phyloP scores from a whole-genome alignment of 495 filamentous ascomycete species.

The Tricharina praecox region DNA sequence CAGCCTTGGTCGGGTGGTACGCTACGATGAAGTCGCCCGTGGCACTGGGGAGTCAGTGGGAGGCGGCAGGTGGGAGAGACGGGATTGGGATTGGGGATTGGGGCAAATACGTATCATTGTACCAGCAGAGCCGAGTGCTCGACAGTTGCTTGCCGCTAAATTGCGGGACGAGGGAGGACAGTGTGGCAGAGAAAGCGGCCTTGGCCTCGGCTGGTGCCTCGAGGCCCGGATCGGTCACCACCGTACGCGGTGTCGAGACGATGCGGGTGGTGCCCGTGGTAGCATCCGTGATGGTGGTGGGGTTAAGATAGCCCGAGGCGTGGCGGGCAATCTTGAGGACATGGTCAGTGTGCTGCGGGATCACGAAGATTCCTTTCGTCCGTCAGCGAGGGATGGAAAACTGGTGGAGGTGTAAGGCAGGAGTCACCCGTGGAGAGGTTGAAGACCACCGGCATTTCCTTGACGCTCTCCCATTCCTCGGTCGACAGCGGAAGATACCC shows the following conservation, averaged over 20 bases:
- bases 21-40: constrained; percentile 65
- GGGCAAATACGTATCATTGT: constrained; percentile 29
- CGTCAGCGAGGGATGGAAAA: constrained; percentile 29
- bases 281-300: constrained; percentile 31
- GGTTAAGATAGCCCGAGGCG: constrained; percentile 66
- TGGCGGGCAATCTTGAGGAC: constrained; percentile 72
- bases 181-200: constrained; percentile 22
- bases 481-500: constrained; percentile 56
- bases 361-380: background rate
- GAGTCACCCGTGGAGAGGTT: constrained; percentile 53
- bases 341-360: constrained; percentile 27
- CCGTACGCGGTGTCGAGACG: constrained; percentile 35
- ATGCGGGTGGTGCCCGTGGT: constrained; percentile 9
- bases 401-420: constrained; percentile 48
- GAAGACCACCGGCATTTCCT: constrained; percentile 52
- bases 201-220: constrained; percentile 43
- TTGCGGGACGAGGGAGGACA: background rate
- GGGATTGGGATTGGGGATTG: background rate
- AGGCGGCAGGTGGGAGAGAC: background rate
- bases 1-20: constrained; percentile 49
- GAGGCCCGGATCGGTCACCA: constrained; percentile 30
- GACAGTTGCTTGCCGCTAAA: background rate
- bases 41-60: constrained; percentile 34
- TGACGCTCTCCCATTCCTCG: constrained; percentile 46
- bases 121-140: constrained; percentile 75